Base-by-base conservation (phyloP, 805 yeast genomes). In the Wickerhamia fluorescens region DNA sequence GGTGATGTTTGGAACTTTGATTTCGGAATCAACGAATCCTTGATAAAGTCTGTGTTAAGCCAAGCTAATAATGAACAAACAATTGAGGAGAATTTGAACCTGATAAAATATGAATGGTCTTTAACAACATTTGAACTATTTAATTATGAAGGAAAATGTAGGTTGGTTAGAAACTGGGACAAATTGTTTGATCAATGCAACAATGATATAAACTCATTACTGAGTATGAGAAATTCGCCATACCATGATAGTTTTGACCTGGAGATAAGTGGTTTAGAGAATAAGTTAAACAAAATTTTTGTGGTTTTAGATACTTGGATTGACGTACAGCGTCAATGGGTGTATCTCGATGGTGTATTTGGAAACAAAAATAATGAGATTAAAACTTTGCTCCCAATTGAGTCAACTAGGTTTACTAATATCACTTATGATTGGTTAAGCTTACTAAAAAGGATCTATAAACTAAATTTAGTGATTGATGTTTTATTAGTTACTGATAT, bases 241-340 rank as follows among this genome's bases (percentile, higher is more conserved):
- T 74, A 69, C 38, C 82, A 61, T 50, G 53, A 54, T 7, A 61
- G 63, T 1, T 83, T 86, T 46, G 84, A 78, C 31, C 71, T 68
- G 26, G 75, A 71, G 6, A 68, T 78, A 0, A 33, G 47, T 6
- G 61, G 57, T 1, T 63, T 85, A 62, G 87, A 79, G 37, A 58
- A 57, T 0, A 70, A 64, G 31, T 46, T 89, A n/a, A 69, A 67
- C 25, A 41, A 47, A 1, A 41, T 85, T 1, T 66, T 65, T 24
- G 56, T 59, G 1, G 46, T 83, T 2, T 59, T 83, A 19, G 84
- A 77, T 37, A 45, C 53, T 0, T 87, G 95, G 94, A 67, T 81
- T 16, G 95, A 85, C 19, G 82, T 77, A 2, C 97, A 89, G 51
- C 61, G 79, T n/a, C 84, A 79, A 43, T 88, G 95, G 94, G 72